These are phyloP conservation scores for Phaeoacremonium minimum DNA, from an alignment of 2,329 filamentous ascomycete genomes.

Conservation along the genomic window DNA sequence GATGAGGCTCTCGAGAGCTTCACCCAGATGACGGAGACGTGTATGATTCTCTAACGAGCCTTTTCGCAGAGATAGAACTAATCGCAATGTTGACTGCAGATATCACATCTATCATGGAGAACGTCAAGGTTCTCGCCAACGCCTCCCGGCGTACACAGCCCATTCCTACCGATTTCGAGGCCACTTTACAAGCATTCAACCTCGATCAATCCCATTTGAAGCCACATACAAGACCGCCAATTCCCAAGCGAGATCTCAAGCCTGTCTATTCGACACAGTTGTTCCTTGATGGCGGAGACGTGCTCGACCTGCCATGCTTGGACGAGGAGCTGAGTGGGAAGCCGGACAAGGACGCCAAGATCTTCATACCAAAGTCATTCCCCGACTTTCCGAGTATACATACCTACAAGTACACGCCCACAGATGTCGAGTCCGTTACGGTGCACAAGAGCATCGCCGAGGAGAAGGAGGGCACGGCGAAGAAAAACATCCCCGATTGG, in stretches of 20 bases:
- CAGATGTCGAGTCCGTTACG: constrained; percentile 28
- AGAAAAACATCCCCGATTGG: constrained; percentile 17
- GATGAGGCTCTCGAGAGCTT: constrained; percentile 57
- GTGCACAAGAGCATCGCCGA: constrained; percentile 16
- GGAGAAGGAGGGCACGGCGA: constrained; percentile 12
- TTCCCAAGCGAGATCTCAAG: constrained; percentile 32
- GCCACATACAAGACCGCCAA: constrained; percentile 51
- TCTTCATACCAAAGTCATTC: constrained; percentile 55
- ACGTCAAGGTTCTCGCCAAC: constrained; percentile 41
- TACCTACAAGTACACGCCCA: constrained; percentile 57
- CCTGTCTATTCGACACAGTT: constrained; percentile 29
- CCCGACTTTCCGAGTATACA: constrained; percentile 61
- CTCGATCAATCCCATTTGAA: constrained; percentile 46
- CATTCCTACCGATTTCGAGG: constrained; percentile 53
- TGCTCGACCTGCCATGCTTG: constrained; percentile 38
- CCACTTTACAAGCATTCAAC: constrained; percentile 46
- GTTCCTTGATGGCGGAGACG: constrained; percentile 30
- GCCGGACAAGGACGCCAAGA: constrained; percentile 48
- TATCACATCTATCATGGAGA: constrained; percentile 40
- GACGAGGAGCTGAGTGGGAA: constrained; percentile 55
- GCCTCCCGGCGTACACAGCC: constrained; percentile 47
- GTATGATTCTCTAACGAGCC: constrained; percentile 30
- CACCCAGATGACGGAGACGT: constrained; percentile 49
- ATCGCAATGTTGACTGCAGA: no score
- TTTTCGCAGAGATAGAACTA: no score